These are phyloP conservation scores for Teratosphaeria gauchensis DNA, from an alignment of 2,329 filamentous ascomycete species.

Conservation along the genomic window DNA sequence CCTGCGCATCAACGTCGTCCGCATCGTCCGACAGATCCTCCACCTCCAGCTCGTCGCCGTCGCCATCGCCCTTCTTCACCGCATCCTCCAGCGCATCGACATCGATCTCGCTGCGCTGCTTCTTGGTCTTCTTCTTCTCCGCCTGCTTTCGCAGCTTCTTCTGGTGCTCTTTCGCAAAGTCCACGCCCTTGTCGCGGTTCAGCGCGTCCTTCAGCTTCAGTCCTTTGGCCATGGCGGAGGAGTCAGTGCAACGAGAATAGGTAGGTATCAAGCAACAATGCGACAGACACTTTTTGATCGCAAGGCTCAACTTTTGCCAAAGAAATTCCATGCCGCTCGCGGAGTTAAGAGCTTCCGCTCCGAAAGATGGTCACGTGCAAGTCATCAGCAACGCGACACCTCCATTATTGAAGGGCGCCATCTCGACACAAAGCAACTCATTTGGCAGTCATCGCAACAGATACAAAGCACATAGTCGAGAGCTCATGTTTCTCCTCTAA, in stretches of 20 bases:
- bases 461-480: no score
- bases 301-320: background rate
- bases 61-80: constrained; percentile 19
- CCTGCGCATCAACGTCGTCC: background rate
- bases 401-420: no score
- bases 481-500: no score
- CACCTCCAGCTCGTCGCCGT: constrained; percentile 11
- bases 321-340: background rate
- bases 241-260: background rate
- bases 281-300: background rate
- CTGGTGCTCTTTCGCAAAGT: constrained; percentile 63
- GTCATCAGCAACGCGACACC: background rate
- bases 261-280: background rate
- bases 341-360: background rate
- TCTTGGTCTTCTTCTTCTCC: constrained; percentile 37
- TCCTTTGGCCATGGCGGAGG: constrained; percentile 36
- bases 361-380: background rate
- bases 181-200: constrained; percentile 49
- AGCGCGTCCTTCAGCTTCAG: constrained; percentile 51
- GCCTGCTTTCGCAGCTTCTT: constrained; percentile 44
- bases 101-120: constrained; percentile 22
- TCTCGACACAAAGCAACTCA: no score
- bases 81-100: constrained; percentile 17
- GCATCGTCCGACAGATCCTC: constrained; percentile 9
- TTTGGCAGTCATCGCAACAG: no score